Evolutionary conservation across 768 basidiomycete species (phyloP).

Genomic region (Auricularia heimuer): DNA sequence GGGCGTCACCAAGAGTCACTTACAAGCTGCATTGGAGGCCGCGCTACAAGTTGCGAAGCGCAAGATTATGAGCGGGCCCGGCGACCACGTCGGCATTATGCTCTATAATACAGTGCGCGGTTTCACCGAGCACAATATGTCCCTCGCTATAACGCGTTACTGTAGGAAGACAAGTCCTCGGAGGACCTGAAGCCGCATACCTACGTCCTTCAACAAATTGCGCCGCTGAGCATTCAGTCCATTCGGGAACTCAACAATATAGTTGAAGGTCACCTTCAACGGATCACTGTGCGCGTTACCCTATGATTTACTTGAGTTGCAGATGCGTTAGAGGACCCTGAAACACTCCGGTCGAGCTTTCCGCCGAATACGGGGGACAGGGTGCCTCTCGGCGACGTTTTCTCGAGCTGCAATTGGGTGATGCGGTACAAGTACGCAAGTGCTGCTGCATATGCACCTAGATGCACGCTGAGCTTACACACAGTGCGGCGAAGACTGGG

Average conservation of each 20-base stretch:
- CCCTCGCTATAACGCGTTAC: background rate
- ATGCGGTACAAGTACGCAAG: slow-evolving; percentile 69
- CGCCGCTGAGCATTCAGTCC: slow-evolving; percentile 66
- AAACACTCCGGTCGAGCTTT: slow-evolving; percentile 47
- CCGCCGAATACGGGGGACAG: slow-evolving; percentile 48
- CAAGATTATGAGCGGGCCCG: slow-evolving; percentile 82
- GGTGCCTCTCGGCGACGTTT: slow-evolving; percentile 79
- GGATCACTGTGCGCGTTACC: background rate
- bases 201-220: slow-evolving; percentile 66
- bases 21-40: slow-evolving; percentile 70
- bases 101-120: slow-evolving; percentile 82
- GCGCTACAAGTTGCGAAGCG: slow-evolving; percentile 82
- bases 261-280: slow-evolving; percentile 50
- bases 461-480: background rate
- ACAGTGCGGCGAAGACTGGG: slow-evolving; percentile 75
- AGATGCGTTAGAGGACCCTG: slow-evolving; percentile 61
- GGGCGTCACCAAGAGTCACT: slow-evolving; percentile 53
- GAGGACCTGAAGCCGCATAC: slow-evolving; percentile 59
- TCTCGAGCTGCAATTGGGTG: slow-evolving; percentile 84
- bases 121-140: background rate
- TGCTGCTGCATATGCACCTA: background rate
- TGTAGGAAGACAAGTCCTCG: slow-evolving; percentile 25
- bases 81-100: slow-evolving; percentile 82
- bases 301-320: slow-evolving; percentile 11
- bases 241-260: slow-evolving; percentile 72